Percentiles rank a stretch among this genome's conserved stretches.
These are phyloP conservation scores for Debaryomyces robertsiae DNA, from an alignment of 1,139 yeast species.

Conservation along the genomic window DNA sequence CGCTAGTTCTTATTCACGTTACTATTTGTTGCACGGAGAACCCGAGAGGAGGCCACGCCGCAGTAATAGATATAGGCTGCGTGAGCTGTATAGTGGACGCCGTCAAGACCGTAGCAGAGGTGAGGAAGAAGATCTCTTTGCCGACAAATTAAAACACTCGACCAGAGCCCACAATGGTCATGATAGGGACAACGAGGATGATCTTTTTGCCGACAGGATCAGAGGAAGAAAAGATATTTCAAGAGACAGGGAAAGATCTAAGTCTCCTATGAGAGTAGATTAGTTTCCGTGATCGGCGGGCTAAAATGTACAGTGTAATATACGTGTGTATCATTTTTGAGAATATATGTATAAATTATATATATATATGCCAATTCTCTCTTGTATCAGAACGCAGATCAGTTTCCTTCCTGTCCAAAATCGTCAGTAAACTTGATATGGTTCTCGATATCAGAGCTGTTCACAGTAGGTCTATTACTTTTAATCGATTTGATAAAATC, in stretches of 20 bases:
- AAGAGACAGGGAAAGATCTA: slow-evolving; percentile 13
- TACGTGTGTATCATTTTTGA: slow-evolving; percentile 4
- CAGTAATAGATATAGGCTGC: slow-evolving; percentile 12
- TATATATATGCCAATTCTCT: background rate
- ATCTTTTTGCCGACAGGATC: slow-evolving; percentile 39
- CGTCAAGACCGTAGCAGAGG: slow-evolving; percentile 10
- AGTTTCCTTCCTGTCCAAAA: slow-evolving; percentile 97
- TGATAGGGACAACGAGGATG: slow-evolving; percentile 32
- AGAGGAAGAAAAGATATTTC: slow-evolving; percentile 7
- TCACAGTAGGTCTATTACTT: slow-evolving; percentile 93
- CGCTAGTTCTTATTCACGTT: slow-evolving; percentile 63
- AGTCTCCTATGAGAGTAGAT: slow-evolving; percentile 17
- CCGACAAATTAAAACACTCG: slow-evolving; percentile 20
- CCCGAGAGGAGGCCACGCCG: slow-evolving; percentile 53
- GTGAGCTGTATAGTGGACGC: slow-evolving; percentile 10
- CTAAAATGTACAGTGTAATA: too few relatives aligned
- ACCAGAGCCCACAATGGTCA: slow-evolving; percentile 16
- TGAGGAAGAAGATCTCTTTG: slow-evolving; percentile 40
- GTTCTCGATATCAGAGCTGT: slow-evolving; percentile 74
- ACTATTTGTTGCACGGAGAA: slow-evolving; percentile 73
- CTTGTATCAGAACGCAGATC: slow-evolving; percentile 6
- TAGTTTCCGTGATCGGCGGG: too few relatives aligned
- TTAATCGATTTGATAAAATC: slow-evolving; percentile 94
- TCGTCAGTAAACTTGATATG: slow-evolving; percentile 90
- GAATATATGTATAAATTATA: slow-evolving; percentile 9